These are phyloP conservation scores for Herpomyces periplanetae DNA, from an alignment of 2,329 filamentous ascomycete species.

Conservation along the genomic window DNA sequence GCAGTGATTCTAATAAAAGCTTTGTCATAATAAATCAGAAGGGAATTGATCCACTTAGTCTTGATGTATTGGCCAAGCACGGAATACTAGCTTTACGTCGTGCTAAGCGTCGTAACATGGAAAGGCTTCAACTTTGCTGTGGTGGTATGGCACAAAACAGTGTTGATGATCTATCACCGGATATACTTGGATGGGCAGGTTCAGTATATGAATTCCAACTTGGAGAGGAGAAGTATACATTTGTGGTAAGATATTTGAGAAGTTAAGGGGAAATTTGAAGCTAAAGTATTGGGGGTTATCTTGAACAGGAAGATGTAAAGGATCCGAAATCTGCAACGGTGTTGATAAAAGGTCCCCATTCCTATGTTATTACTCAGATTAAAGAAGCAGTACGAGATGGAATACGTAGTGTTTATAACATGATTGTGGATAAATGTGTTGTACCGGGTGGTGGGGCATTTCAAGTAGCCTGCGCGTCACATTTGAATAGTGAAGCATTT, in stretches of 20 bases:
- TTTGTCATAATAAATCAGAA: conserved; percentile 98
- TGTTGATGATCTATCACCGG: conserved; percentile 58
- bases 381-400: conserved; percentile 86
- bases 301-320: conserved; percentile 45
- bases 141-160: conserved; percentile 77
- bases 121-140: conserved; percentile 72
- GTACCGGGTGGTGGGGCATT: conserved; percentile 80
- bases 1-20: conserved; percentile 59
- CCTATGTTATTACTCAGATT: conserved; percentile 82
- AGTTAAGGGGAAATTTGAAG: too few species aligned
- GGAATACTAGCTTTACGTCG: conserved; percentile 72
- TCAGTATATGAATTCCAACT: conserved; percentile 87
- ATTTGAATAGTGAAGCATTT: conserved; percentile 56
- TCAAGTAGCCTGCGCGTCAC: conserved; percentile 62
- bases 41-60: conserved; percentile 77
- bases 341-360: conserved; percentile 87
- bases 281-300: background rate
- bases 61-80: conserved; percentile 91
- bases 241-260: conserved; percentile 25
- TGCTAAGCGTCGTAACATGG: conserved; percentile 96
- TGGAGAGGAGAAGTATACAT: conserved; percentile 96
- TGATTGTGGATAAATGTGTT: conserved; percentile 89
- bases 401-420: conserved; percentile 86
- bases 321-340: conserved; percentile 91
- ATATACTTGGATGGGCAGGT: conserved; percentile 75